Evolutionary conservation across 208 protist species (phyloP).

Genomic region (Porcisia hertigi): DNA sequence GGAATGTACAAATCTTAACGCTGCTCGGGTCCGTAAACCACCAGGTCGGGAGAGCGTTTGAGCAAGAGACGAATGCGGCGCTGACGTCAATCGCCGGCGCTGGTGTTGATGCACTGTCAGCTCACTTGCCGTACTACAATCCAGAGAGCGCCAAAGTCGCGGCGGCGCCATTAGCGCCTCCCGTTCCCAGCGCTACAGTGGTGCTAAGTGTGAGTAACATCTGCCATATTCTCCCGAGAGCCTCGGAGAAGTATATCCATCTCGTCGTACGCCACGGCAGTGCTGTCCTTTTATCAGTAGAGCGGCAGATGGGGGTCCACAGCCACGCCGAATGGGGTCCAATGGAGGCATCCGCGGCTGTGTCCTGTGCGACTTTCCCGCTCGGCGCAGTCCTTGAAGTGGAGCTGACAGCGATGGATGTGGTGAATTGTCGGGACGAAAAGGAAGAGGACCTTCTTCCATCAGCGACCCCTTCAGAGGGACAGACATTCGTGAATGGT

Average conservation of each 20-base stretch:
- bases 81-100: background rate
- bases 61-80: background rate
- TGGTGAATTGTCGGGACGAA: conserved; percentile 15
- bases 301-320: conserved; percentile 31
- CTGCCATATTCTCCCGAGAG: conserved; percentile 42
- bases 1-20: conserved; percentile 14
- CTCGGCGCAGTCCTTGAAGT: conserved; percentile 11
- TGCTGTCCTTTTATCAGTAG: conserved; percentile 43
- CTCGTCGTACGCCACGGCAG: conserved; percentile 43
- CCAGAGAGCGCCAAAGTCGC: conserved; percentile 3
- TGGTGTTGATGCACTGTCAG: background rate
- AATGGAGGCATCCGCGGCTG: conserved; percentile 40
- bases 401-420: conserved; percentile 29
- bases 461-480: background rate
- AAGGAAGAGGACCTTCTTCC: background rate
- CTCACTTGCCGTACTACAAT: conserved; percentile 24
- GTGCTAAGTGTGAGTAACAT: conserved; percentile 63
- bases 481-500: background rate
- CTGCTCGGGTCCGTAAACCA: conserved; percentile 18
- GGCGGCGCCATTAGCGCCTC: background rate
- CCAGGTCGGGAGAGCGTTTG: background rate
- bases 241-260: conserved; percentile 41
- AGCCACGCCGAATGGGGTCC: conserved; percentile 50
- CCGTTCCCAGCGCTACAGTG: conserved; percentile 22
- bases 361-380: conserved; percentile 17